These are phyloP conservation scores for Sphenostylis stenocarpa DNA, from an alignment of 306 rosid species.

Conservation along the genomic window DNA sequence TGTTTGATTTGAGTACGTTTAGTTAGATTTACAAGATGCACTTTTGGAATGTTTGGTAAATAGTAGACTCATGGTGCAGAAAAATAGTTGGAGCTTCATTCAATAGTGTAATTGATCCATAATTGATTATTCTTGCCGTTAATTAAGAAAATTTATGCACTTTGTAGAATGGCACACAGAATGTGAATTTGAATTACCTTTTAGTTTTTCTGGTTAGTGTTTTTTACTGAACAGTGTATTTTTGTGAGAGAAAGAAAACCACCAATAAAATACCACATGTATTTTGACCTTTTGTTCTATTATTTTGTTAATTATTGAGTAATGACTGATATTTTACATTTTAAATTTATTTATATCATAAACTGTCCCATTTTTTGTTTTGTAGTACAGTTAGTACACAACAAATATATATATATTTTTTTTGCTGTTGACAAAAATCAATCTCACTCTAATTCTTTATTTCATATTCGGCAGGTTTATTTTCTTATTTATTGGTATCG, in stretches of 20 bases:
- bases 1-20: constrained; percentile 18
- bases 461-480: constrained; percentile 76
- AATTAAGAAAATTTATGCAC: not conserved
- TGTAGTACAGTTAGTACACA: not conserved
- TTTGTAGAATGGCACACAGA: not conserved
- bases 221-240: not conserved
- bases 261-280: not conserved
- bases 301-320: constrained; percentile 2
- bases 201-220: not conserved
- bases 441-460: constrained; percentile 25
- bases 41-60: too few relatives aligned
- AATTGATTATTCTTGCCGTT: not conserved
- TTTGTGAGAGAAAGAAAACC: not conserved
- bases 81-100: not conserved
- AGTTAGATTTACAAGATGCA: not conserved
- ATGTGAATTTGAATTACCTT: constrained; percentile 11
- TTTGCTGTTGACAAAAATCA: constrained; percentile 17
- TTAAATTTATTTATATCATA: not conserved
- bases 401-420: not conserved
- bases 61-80: too few relatives aligned
- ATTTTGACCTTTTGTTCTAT: not conserved
- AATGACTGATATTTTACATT: not conserved
- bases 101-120: not conserved
- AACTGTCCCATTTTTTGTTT: not conserved
- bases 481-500: constrained; percentile 81